Evolutionary conservation across 164 flowering plant species (phyloP).

Genomic region (Saururus chinensis): DNA sequence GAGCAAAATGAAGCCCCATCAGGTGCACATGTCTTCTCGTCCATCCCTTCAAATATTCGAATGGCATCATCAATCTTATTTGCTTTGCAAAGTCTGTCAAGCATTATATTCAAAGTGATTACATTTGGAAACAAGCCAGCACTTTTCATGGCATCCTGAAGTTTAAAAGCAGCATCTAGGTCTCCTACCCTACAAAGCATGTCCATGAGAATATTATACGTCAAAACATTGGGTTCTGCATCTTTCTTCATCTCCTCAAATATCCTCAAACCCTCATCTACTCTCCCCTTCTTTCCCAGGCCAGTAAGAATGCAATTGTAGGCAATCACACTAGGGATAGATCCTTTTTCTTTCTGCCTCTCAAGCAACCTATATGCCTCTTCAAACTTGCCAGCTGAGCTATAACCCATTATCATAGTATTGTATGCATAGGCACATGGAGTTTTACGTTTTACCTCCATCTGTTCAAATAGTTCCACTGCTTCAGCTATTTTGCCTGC

Average conservation of each 20-base stretch:
- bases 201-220: conserved; percentile 79
- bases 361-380: conserved; percentile 78
- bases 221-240: conserved; percentile 61
- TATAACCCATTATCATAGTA: conserved; percentile 97
- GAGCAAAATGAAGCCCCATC: conserved; percentile 71
- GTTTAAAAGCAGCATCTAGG: conserved; percentile 47
- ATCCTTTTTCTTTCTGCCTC: conserved; percentile 69
- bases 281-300: conserved; percentile 65
- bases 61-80: conserved; percentile 70
- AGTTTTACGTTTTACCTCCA: conserved; percentile 53
- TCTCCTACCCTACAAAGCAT: conserved; percentile 70
- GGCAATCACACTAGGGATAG: conserved; percentile 81
- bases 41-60: conserved; percentile 58
- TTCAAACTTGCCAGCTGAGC: conserved; percentile 72
- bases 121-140: conserved; percentile 85
- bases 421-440: conserved; percentile 95
- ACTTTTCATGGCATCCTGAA: conserved; percentile 56
- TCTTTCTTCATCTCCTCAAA: conserved; percentile 86
- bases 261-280: conserved; percentile 53
- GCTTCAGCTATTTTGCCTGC: conserved; percentile 64
- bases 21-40: conserved; percentile 50
- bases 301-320: conserved; percentile 80
- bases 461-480: conserved; percentile 64
- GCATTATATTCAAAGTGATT: conserved; percentile 74
- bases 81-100: conserved; percentile 72